Percentiles rank a stretch among this genome's conserved stretches.
These are phyloP conservation scores for Bipolaris victoriae DNA, from an alignment of 2,329 filamentous ascomycete species.

Conservation along the genomic window DNA sequence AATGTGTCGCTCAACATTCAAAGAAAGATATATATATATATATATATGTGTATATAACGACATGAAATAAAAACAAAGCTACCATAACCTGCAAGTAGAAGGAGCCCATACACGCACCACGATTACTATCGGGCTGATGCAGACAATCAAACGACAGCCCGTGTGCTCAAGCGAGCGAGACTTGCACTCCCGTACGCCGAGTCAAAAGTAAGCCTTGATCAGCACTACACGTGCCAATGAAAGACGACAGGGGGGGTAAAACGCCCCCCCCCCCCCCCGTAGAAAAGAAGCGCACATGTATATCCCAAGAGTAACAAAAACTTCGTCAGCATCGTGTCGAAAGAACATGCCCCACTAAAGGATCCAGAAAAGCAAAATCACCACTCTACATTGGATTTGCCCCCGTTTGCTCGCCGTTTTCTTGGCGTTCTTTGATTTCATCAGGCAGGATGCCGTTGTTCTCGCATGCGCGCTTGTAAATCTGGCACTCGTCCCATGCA, in stretches of 20 bases:
- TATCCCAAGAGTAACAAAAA: constrained; percentile 13
- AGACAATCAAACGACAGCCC: constrained; percentile 18
- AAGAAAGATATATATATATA: neutral
- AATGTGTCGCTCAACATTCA: constrained; percentile 16
- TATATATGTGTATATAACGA: neutral
- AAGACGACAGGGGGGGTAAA: constrained; percentile 4
- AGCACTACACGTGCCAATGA: constrained; percentile 8
- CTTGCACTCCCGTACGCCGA: constrained; percentile 30
- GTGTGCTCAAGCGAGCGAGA: constrained; percentile 29
- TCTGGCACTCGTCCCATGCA: constrained; percentile 77
- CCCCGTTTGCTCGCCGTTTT: constrained; percentile 47
- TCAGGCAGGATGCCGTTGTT: constrained; percentile 50
- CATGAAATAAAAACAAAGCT: constrained; percentile 17
- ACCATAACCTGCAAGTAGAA: constrained; percentile 12
- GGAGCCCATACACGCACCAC: constrained; percentile 20
- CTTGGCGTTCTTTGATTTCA: constrained; percentile 50
- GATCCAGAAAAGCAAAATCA: neutral
- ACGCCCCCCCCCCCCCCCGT: neutral
- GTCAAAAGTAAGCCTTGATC: constrained; percentile 13
- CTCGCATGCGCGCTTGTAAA: constrained; percentile 67
- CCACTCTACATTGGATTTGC: constrained; percentile 32
- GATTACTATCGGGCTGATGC: constrained; percentile 21
- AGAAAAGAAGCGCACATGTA: constrained; percentile 13
- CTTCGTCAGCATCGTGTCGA: constrained; percentile 11
- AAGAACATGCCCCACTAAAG: neutral